Evolutionary conservation across 1,139 yeast species (phyloP), one percentile per base, ranked within the genome.

Genomic region (Candida dubliniensis): DNA sequence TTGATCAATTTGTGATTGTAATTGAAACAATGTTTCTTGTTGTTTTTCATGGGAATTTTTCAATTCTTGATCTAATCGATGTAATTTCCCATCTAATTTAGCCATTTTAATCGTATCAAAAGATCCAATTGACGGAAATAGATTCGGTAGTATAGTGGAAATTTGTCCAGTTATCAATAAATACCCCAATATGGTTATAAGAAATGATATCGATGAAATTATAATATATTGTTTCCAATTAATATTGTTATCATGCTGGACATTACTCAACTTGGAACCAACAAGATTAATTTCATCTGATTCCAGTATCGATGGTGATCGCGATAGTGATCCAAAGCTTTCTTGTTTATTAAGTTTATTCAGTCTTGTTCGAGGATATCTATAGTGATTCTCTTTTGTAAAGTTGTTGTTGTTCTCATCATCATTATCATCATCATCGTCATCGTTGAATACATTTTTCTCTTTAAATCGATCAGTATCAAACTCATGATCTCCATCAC

Each of bases 11-110:
- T 38, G 41, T 11, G 38, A 13, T 38, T 44, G 36, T 11, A 41
- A 24, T 29, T 35, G 39, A 2, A 27, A n/a, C 12, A 40, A 32
- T 4, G 24, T 24, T 31, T 35, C 38, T 11, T 33, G 35, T 11
- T 25, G 18, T 8, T 18, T 26, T 29, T 15, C 14, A 12, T 23
- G 29, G 4, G 37, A 24, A 12, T 36, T 30, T 27, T 31, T 32
- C 25, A 36, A 24, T 18, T 38, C 37, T 31, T 41, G 44, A n/a
- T 41, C 40, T 31, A 41, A 33, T 27, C 35, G 40, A 34, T 41
- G 36, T 30, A 41, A 29, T 31, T 27, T 41, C 14, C 44, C 40
- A 41, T 41, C 37, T 13, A 41, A 11, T 24, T 31, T 41, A 12
- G 36, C 40, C 7, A 35, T 6, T 30, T 35, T 34, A 4, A 36